Evolutionary conservation across 495 filamentous ascomycete species (phyloP), one percentile per base, ranked within the genome.

Genomic region (Monascus purpureus): DNA sequence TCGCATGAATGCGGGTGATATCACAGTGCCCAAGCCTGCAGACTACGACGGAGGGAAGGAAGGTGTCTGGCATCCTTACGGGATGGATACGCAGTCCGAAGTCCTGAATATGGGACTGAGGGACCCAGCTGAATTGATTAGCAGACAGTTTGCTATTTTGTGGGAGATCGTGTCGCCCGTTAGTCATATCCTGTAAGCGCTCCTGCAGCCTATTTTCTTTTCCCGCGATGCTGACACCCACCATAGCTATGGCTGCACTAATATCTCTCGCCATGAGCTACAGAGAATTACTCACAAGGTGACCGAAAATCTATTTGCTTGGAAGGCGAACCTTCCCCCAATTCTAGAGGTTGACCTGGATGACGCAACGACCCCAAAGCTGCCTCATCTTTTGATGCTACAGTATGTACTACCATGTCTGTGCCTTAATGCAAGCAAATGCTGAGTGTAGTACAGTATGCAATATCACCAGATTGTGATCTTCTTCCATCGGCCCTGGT

Each of bases 381-480:
- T 65, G 6, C 64, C 65, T 11, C 64, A 70, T 40, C 49, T 68
- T 9, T 43, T 68, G 13, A 53, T 67, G 37, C 46, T 70, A 1
- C 63, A 68, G 64, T 68, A 50, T 37, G 49, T 44, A 22, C 8
- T 32, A n/a, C n/a, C n/a, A n/a, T n/a, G n/a, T n/a, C n/a, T n/a
- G n/a, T n/a, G n/a, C n/a, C n/a, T n/a, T n/a, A n/a, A n/a, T n/a
- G n/a, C n/a, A n/a, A n/a, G n/a, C n/a, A n/a, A n/a, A n/a, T n/a
- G n/a, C n/a, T n/a, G n/a, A n/a, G n/a, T n/a, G n/a, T 3, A 17
- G 15, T n/a, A n/a, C 28, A 68, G 63, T 31, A 65, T 69, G 53
- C 63, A 69, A 65, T 69, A 67, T 33, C 57, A 69, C 36, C 60
- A 65, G 37, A 63, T 62, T 2, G 47, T 69, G 24, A 66, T 69